These are phyloP conservation scores for Hyphopichia wangnamkhiaoensis DNA, from an alignment of 1,139 yeast species.

Conservation along the genomic window DNA sequence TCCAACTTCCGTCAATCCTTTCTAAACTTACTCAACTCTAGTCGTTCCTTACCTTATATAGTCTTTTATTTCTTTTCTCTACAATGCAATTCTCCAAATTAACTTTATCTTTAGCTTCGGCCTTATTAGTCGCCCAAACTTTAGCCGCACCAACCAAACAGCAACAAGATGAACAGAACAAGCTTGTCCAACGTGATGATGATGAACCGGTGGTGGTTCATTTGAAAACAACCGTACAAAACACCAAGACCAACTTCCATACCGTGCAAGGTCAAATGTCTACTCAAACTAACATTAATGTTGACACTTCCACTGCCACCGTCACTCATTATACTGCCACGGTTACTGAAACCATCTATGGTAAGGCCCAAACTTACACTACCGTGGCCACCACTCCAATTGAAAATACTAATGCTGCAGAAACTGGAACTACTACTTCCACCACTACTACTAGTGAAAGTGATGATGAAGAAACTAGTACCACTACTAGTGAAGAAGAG, in stretches of 20 bases:
- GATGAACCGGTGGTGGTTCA: constrained; percentile 37
- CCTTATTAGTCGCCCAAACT: constrained; percentile 21
- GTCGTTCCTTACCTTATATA: constrained; percentile 18
- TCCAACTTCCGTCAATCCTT: constrained; percentile 26
- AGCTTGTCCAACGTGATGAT: constrained; percentile 19
- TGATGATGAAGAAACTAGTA: constrained; percentile 8
- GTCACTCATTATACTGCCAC: constrained; percentile 49
- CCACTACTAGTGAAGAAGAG: constrained; percentile 10
- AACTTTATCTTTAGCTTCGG: constrained; percentile 23
- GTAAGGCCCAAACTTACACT: constrained; percentile 36
- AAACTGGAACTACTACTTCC: constrained; percentile 6
- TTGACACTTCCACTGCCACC: constrained; percentile 38
- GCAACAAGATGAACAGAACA: constrained; percentile 11
- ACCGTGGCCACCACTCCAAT: constrained; percentile 42
- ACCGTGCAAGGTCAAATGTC: constrained; percentile 33
- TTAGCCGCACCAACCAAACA: constrained; percentile 30
- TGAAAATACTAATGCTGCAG: constrained; percentile 5
- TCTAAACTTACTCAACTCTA: constrained; percentile 20
- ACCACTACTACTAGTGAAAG: constrained; percentile 10
- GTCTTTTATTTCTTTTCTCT: constrained; percentile 12
- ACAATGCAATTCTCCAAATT: constrained; percentile 37
- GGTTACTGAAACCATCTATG: constrained; percentile 44
- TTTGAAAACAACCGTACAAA: constrained; percentile 38
- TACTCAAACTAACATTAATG: constrained; percentile 30
- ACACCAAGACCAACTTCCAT: constrained; percentile 32